Base-by-base conservation (phyloP, 768 basidiomycete species). In the Butyriboletus loyo region DNA sequence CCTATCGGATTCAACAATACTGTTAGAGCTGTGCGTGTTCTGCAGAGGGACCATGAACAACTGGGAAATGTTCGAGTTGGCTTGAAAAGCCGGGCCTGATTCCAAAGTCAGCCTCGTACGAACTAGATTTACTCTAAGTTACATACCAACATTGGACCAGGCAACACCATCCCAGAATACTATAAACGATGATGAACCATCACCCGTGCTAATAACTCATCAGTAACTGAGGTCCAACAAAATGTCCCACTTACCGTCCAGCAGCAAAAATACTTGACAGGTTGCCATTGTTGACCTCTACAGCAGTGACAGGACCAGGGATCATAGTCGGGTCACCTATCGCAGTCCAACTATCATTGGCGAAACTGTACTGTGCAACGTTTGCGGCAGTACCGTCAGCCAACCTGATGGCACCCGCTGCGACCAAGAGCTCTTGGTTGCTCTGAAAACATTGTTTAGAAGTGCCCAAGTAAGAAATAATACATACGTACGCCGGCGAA, bases 1-100 rank as follows among this genome's bases (percentile, higher is more conserved):
- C 37, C 96, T 85, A 69, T 99, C 91, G 7, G 79, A 70, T 68
- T 96, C 82, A 53, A 97, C 83, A 19, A 90, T 70, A 27, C 81
- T 78, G 56, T 86, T 89, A 30, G 78, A 75, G 15, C 74, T 55
- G 64, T 97, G 91, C n/a, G 81, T 82, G 56, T 85, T 78, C 62
- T 85, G 83, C 17, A 98, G 74, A 10, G 96, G 96, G 19, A 98
- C 95, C 83, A 99, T 92, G 1, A 82, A 76, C 36, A 99, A 75
- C 67, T 95, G 92, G 21, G 89, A 81, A 42, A 98, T 77, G 41
- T 82, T 80, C 15, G 87, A 85, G 28, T 75, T 73, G 27, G 75
- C 72, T 50, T 78, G 69, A 15, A 91, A 69, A 17, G 73, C 71
- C 6, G 82, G 81, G 43, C 77, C 89, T 89, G 46, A 37, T 53